phyloP scores from a whole-genome alignment of 176 grass and related monocot species.

The Rhynchospora tenuis region DNA sequence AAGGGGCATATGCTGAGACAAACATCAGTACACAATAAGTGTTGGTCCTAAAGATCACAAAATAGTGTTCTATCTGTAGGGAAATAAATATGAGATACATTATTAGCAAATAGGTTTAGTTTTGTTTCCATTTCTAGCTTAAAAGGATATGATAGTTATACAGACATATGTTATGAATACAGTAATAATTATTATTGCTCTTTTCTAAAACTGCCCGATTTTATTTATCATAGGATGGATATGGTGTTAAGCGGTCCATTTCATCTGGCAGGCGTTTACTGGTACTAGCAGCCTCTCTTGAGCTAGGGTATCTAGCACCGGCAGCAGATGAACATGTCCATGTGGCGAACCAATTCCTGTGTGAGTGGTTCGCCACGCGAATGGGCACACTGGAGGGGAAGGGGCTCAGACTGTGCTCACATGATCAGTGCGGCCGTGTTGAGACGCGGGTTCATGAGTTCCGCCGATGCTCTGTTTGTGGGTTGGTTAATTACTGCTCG shows the following conservation, averaged over 20 bases:
- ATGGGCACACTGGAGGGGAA: background rate
- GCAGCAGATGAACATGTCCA: conserved; percentile 18
- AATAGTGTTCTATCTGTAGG: background rate
- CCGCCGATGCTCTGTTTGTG: conserved; percentile 29
- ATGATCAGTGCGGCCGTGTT: conserved; percentile 21
- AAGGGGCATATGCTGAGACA: background rate
- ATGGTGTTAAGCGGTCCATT: conserved; percentile 11
- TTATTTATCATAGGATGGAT: conserved; percentile 22
- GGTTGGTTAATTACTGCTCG: conserved; percentile 38
- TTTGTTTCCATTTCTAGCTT: background rate
- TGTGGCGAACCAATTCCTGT: conserved; percentile 37
- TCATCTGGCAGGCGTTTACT: conserved; percentile 20
- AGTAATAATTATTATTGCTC: background rate
- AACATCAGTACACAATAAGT: background rate
- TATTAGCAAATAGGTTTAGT: background rate
- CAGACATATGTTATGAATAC: background rate
- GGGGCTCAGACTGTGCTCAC: conserved; percentile 29
- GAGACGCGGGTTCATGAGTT: conserved; percentile 37
- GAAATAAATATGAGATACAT: background rate
- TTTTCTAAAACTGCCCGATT: background rate
- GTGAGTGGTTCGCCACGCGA: conserved; percentile 27
- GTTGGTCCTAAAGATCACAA: background rate
- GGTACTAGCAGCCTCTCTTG: conserved; percentile 19
- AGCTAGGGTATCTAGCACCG: conserved; percentile 12
- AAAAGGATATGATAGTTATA: background rate